Base-by-base conservation (phyloP, 2,329 filamentous ascomycete species). In the Stemphylium vesicarium region DNA sequence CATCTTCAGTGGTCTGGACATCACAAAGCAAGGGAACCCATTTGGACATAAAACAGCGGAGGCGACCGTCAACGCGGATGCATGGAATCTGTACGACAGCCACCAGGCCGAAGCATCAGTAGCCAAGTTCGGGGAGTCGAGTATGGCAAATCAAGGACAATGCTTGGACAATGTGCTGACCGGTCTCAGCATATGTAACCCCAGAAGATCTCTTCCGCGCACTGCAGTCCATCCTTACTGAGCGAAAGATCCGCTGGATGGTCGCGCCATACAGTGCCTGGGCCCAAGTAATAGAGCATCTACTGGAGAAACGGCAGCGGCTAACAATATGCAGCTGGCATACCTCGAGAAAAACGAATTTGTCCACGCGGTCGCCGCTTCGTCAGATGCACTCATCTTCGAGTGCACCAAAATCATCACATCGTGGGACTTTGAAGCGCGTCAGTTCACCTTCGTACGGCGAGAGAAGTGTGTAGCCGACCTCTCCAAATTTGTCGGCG, bases 221-320 rank as follows among this genome's bases (percentile, higher is more conserved):
- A 49, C 82, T 98, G 35, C 91, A 96, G 76, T 81, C 82, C 26
- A 87, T 94, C 50, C 81, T 98, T 46, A 82, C 84, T 65, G 80
- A 87, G 62, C 84, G 88, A 59, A 82, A 83, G 2, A 79, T 96
- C 52, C 84, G 91, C 57, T 96, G 92, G 70, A 81, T 91, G 42
- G 89, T 96, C 39, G 89, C 94, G 11, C 94, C 94, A 1, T 96
- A 92, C 79, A 92, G 89, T 74, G 92, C 93, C 33, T 88, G 89
- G 67, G 91, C 91, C 54, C 92, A 96, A 85, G 91, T 94, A 77
- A 41, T 6, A 32, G 9, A 36, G 4, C 22, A 9, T 20, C 26
- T n/a, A 32, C 11, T 15, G 22, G 20, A 15, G 26, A 20, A n/a
- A 13, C 16, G 26, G 31, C 32, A 37, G 32, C 35, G 11, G 13